A percentile compares a stretch with the other conserved stretches of the same genome.
Conservation (phyloP, 768 basidiomycete species). For the Mycena rebaudengoi region DNA sequence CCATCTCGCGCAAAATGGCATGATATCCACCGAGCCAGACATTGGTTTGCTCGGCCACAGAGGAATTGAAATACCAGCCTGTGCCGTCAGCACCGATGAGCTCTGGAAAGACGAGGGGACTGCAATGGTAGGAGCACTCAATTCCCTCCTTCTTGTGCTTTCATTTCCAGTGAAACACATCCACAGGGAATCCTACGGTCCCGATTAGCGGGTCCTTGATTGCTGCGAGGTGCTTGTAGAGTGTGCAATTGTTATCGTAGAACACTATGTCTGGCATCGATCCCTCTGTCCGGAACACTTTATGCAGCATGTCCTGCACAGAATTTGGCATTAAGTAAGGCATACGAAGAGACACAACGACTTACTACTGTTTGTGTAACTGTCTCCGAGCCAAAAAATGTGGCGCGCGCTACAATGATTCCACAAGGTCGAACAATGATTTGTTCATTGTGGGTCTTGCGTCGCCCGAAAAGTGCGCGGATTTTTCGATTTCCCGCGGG, state of each 20-base stretch:
- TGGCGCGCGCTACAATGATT: too few relatives aligned
- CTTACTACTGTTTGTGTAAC: neutral
- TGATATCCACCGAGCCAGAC: too few relatives aligned
- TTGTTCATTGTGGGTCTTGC: too few relatives aligned
- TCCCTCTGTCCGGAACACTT: slow-evolving; percentile 1
- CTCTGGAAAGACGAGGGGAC: slow-evolving; percentile 35
- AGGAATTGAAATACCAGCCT: slow-evolving; percentile 45
- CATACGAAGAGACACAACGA: too few relatives aligned
- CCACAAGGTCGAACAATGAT: too few relatives aligned
- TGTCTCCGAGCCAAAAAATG: slow-evolving; percentile 34
- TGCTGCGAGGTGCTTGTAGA: slow-evolving; percentile 24
- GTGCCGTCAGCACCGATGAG: slow-evolving; percentile 25
- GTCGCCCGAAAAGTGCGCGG: too few relatives aligned
- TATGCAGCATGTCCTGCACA: too few relatives aligned
- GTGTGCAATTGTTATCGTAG: slow-evolving; percentile 37
- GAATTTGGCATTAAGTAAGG: too few relatives aligned
- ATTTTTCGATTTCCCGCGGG: slow-evolving; percentile 16
- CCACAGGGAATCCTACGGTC: slow-evolving; percentile 37
- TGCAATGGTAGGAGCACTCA: slow-evolving; percentile 39
- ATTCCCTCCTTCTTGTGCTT: slow-evolving; percentile 42
- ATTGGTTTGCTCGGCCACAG: slow-evolving; percentile 43
- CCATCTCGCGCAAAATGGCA: too few relatives aligned
- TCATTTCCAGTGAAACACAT: slow-evolving; percentile 43
- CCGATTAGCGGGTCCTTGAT: slow-evolving; percentile 26
- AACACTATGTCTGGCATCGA: slow-evolving; percentile 32